Evolutionary conservation across 192 early-diverging fungal species (phyloP), one percentile per base, ranked within the genome.

Genomic region (Entomortierella parvispora): DNA sequence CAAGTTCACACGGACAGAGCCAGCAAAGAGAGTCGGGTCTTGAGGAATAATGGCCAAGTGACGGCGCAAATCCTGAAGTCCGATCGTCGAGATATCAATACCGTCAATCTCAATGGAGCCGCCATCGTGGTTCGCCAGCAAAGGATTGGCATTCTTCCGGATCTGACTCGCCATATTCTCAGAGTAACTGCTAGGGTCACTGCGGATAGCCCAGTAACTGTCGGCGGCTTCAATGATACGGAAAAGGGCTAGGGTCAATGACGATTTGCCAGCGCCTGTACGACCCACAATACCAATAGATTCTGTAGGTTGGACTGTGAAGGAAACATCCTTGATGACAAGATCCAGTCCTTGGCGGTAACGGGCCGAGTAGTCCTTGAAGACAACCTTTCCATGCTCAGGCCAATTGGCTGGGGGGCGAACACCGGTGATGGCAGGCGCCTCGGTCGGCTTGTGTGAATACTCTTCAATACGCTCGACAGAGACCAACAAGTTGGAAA

Each of bases 391-490:
- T 33, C 96, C 96, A 2, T 87, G 65, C 14, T 82, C 68, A 6
- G 96, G 96, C 96, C 96, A 97, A 20, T 71, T 58, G 11, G 70
- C 37, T 0, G 92, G 93, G 17, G 82, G 79, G 8, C 78, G 58
- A 47, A 81, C 80, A 26, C 82, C 83, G 32, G 92, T 87, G 12
- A 87, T 81, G 15, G 90, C 88, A n/a, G 92, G 89, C 17, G 94
- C 95, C 69, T 98, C 96, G 26, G 85, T 82, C 10, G 86, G 84
- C 31, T 96, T 81, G 12, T 94, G 90, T 59, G 88, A 85, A 66
- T 96, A 97, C 78, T 96, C 91, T 33, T 86, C 81, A 47, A 91
- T 81, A n/a, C 93, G 86, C 81, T 98, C 96, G 31, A 96, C 92
- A 0, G 89, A 83, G 47, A 92, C 94, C 83, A 95, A 80, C 60